Evolutionary conservation across 2,329 filamentous ascomycete species (phyloP).

Genomic region (Pyrenochaeta sp.): DNA sequence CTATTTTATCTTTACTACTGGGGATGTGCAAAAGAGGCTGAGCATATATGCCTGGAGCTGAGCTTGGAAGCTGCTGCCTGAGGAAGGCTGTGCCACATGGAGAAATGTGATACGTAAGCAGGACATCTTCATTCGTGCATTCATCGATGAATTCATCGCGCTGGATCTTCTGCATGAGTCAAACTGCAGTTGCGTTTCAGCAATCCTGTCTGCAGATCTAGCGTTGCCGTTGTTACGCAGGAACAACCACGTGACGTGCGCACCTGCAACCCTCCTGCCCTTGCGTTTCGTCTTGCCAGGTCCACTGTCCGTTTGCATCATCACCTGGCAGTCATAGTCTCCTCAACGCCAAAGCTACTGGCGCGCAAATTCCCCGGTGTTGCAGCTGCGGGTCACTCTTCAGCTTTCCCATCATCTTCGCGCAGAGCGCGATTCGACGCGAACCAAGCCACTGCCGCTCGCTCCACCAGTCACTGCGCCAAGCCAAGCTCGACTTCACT

Average conservation of each 20-base stretch:
- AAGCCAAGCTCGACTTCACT: constrained; percentile 41
- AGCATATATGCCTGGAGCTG: constrained; percentile 1
- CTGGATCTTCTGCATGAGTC: background rate
- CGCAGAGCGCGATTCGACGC: constrained; percentile 23
- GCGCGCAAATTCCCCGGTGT: background rate
- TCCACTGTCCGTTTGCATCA: constrained; percentile 5
- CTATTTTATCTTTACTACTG: background rate
- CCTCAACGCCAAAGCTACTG: background rate
- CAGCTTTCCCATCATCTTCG: constrained; percentile 7
- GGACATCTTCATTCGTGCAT: background rate
- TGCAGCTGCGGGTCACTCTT: constrained; percentile 6
- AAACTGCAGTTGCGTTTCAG: background rate
- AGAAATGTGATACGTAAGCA: background rate
- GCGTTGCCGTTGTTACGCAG: constrained; percentile 11
- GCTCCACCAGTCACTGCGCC: constrained; percentile 39
- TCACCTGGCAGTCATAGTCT: constrained; percentile 7
- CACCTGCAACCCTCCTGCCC: constrained; percentile 9
- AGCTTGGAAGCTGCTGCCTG: constrained; percentile 24
- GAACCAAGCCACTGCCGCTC: constrained; percentile 36
- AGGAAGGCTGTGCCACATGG: constrained; percentile 11
- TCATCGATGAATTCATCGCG: background rate
- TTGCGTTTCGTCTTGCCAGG: constrained; percentile 19
- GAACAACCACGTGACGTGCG: constrained; percentile 19
- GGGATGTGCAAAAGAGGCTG: background rate
- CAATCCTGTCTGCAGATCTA: background rate